Evolutionary conservation across 2,329 filamentous ascomycete genomes (phyloP), one percentile per base, ranked within the genome.

Genomic region (Pyrenophora seminiperda): DNA sequence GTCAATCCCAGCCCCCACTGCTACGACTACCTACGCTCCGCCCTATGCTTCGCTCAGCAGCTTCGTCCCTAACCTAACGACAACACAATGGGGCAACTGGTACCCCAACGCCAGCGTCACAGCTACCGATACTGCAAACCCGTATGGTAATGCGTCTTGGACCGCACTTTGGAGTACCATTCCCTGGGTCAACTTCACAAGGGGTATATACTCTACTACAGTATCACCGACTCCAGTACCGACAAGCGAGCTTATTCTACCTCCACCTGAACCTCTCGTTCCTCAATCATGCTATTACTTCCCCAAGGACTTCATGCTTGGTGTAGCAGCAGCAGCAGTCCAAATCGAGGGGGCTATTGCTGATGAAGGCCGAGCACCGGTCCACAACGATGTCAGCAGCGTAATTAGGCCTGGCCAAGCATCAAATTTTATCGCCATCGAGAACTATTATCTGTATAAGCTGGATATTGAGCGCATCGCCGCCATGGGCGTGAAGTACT

Each of bases 381-480:
- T 43, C 7, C 52, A 64, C 29, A 58, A 57, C 15, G 65, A 68
- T 36, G 52, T 50, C 6, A 30, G 53, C 7, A 53, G 34, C 27
- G 40, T 65, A 1, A 19, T 52, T 7, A 51, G 15, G 3, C 57
- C 59, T 3, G 54, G 39, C 7, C 18, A 37, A 3, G n/a, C 54
- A 4, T 30, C 54, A 3, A 53, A 67, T 33, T 63, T 53, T n/a
- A 39, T 63, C 6, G 76, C 76, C 2, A 80, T 77, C 33, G 78
- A 80, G 65, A 76, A 81, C 47, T 83, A 82, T 60, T 83, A 81
- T 52, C 65, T 80, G 6, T 83, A 82, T 58, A 82, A 82, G 62
- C 81, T 82, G 65, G 79, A 83, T 33, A 81, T 83, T 34, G 79
- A 78, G 49, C 74, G 80, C 0, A 71, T 83, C 7, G 79, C 80